Evolutionary conservation across 2,329 filamentous ascomycete genomes (phyloP), one percentile per base, ranked within the genome.

Genomic region (Cercospora nicotianae): DNA sequence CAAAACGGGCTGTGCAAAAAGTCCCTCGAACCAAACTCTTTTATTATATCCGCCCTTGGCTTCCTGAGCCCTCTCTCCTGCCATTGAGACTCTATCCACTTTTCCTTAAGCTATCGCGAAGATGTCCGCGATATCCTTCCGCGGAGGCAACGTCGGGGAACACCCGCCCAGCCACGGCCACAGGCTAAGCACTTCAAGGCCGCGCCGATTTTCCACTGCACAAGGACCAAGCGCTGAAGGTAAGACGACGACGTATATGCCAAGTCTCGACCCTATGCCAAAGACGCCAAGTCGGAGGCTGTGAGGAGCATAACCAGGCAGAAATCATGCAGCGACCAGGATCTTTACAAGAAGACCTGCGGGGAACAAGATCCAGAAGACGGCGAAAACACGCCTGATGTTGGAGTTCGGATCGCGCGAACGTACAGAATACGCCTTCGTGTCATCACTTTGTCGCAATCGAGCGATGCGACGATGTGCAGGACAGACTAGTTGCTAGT

Each of bases 161-260:
- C 62, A 64, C 33, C 62, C 62, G 51, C 62, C 62, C 20, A 59
- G 30, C 30, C 51, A 64, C 18, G 62, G 62, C n/a, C 62, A 64
- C 36, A 45, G 36, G 51, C 62, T 26, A 31, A 64, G 48, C 51
- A 64, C 33, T 23, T 51, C 67, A 31, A 65, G 62, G 30, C 53
- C 51, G 31, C 67, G 71, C 28, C 66, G 71, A 20, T 73, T 73
- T 60, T 70, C 68, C 2, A 68, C 67, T n/a, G 68, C 62, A 16
- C 71, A 69, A 53, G 62, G 63, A 57, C 70, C 71, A 16, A 69
- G 68, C 18, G 65, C 69, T 20, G 70, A 73, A 67, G 71, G 71
- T 73, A 66, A 45, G 71, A 66, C 23, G 31, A 64, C 23, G 23
- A 55, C 48, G 18, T 28, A 48, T 20, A 57, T 39, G 67, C 63